Base-by-base conservation (phyloP, 805 yeast genomes). In the Candida maltosa region DNA sequence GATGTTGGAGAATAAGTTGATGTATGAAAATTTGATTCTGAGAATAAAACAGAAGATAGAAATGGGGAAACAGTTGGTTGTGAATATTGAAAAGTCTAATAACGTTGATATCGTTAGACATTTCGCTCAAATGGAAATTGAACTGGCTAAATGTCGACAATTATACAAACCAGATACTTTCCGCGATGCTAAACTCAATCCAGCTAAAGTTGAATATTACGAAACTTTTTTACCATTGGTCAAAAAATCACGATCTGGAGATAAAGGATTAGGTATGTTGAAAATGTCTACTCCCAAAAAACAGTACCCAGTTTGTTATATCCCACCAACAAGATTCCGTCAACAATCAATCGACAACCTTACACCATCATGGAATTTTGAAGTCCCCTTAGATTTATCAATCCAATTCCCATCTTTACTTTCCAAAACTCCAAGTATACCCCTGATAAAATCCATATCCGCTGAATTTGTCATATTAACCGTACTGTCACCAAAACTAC, bases 381-480 rank as follows among this genome's bases (percentile, higher is more conserved):
- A 45, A n/a, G 40, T 62, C n/a, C 66, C 64, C 0, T 16, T 61
- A 19, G 49, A 49, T 8, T 20, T 58, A 6, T 20, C 33, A 6
- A 49, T 41, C 17, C 29, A 32, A 7, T 26, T 35, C 6, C 29
- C 37, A 3, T 31, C 35, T 5, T 14, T 20, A 7, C 16, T 16
- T 14, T 14, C 16, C 21, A 15, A 14, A 17, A 16, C 8, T 11
- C n/a, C 20, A 9, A 19, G 20, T 5, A 31, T 23, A 8, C 36
- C 36, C n/a, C 20, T 53, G 52, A 24, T 37, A 61, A 26, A 53
- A 48, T 22, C 9, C 33, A 1, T 38, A 56, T 8, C 21, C 2
- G 53, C 56, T 3, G 68, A 61, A 23, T 47, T 65, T 16, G 54
- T 53, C 4, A 65, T 54, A 1, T 33, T 56, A 22, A 58, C 69